Evolutionary conservation across 768 basidiomycete genomes (phyloP), one percentile per base, ranked within the genome.

Genomic region (Mycena epipterygia): DNA sequence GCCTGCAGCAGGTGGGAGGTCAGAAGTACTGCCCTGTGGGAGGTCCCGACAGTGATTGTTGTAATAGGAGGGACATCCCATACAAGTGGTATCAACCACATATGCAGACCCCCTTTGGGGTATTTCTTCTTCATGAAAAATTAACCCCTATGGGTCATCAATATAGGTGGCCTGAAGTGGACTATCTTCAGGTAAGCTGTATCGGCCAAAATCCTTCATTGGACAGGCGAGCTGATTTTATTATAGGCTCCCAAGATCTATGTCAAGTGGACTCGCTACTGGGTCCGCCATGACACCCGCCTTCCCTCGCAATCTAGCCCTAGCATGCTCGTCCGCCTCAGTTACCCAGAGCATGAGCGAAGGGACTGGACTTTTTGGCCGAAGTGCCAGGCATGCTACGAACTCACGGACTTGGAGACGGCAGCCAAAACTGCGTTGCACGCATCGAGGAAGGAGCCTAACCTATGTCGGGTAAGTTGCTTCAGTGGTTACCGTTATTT

Each of bases 261-360:
- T 57, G 35, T 57, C 21, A 57, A 57, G n/a, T 39, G 33, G 33
- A 57, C 55, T 11, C 33, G 55, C 21, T 57, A 57, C 55, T 57
- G 55, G 55, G 9, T 37, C 7, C 21, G 33, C 16, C 19, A 7
- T 19, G 55, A 57, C 35, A 39, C 21, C 55, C 5, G 4, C 33
- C 4, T 57, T 12, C 11, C 23, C 23, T 37, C 33, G 2, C 17
- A 57, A n/a, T 4, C 2, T 21, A 35, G 55, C 35, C 55, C 55
- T 3, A 8, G 13, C 2, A 57, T 57, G 55, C 37, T 57, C 55
- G 21, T 57, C 55, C 14, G 23, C 21, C 4, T 37, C 9, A 23
- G 16, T 25, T 25, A n/a, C 29, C 44, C 5, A 23, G 3, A n/a
- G 5, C 3, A 39, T 13, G 5, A n/a, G 2, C 33, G 23, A 2